Percentiles rank a stretch among this genome's conserved stretches.
Evolutionary conservation across 139 green algal genomes (phyloP).

Genomic region (Closterium sp.): DNA sequence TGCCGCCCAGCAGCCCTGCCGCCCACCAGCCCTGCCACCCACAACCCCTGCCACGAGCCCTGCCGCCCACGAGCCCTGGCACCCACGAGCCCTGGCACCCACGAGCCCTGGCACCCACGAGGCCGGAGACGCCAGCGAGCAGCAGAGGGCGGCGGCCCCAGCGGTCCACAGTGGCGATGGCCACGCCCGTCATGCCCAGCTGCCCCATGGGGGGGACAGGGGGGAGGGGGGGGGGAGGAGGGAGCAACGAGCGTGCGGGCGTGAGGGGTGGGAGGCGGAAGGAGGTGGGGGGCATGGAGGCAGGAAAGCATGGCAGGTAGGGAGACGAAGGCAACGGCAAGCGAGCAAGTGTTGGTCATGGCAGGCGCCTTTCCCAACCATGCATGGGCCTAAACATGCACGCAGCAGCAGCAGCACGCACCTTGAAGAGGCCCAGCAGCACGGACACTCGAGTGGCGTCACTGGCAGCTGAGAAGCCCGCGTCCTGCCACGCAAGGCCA

Average conservation of each 20-base stretch:
- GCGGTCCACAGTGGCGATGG: constrained; percentile 75
- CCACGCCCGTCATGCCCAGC: constrained; percentile 80
- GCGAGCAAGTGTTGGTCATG: not conserved
- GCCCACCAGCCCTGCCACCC: constrained; percentile 10
- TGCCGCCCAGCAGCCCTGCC: not conserved
- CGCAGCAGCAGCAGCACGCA: constrained; percentile 40
- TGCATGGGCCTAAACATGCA: too few species aligned
- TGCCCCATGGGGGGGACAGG: constrained; percentile 42
- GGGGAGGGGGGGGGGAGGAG: too few species aligned
- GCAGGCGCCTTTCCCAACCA: not conserved
- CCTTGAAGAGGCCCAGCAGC: constrained; percentile 82
- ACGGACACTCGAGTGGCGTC: constrained; percentile 69
- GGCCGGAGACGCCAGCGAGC: constrained; percentile 70
- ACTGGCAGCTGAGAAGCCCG: constrained; percentile 63
- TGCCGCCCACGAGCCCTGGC: constrained; percentile 57
- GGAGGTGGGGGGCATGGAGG: not conserved
- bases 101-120: constrained; percentile 66
- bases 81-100: constrained; percentile 57
- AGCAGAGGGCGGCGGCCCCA: constrained; percentile 80
- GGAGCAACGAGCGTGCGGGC: not conserved
- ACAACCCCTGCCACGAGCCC: not conserved
- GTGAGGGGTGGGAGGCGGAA: not conserved
- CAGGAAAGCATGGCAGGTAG: not conserved
- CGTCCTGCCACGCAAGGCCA: constrained; percentile 49
- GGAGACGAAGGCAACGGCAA: not conserved